phyloP scores from a whole-genome alignment of 495 filamentous ascomycete species.

The Halenospora varia region DNA sequence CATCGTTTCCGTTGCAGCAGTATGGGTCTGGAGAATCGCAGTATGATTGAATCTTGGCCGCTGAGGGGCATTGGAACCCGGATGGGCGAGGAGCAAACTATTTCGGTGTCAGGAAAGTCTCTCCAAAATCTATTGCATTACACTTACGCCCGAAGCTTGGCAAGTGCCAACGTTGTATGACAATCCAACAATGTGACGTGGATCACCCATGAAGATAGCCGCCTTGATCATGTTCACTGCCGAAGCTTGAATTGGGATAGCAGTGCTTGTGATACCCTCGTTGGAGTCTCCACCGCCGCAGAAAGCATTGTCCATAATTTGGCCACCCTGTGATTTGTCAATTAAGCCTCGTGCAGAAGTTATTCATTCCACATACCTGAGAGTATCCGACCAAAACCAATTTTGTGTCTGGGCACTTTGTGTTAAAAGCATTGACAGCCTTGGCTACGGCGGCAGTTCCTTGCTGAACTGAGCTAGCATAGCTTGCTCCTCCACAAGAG shows the following conservation, averaged over 20 bases:
- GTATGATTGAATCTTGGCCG: constrained; percentile 54
- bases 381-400: constrained; percentile 61
- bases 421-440: constrained; percentile 51
- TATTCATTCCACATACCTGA: constrained; percentile 33
- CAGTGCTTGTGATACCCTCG: too few species aligned
- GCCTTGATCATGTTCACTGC: constrained; percentile 51
- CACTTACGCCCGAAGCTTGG: constrained; percentile 49
- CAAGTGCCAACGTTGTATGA: constrained; percentile 63
- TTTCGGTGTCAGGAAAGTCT: too few species aligned
- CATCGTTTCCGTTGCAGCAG: constrained; percentile 58
- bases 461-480: too few species aligned
- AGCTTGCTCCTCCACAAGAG: too few species aligned
- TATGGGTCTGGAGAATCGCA: constrained; percentile 60
- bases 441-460: constrained; percentile 50
- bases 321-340: constrained; percentile 46
- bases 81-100: constrained; percentile 54
- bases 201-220: constrained; percentile 62
- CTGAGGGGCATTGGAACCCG: constrained; percentile 52
- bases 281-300: constrained; percentile 61
- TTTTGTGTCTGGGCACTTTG: constrained; percentile 50
- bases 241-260: constrained; percentile 40
- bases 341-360: background rate
- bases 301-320: constrained; percentile 61
- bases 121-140: too few species aligned
- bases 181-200: too few species aligned